Conservation (phyloP, 768 basidiomycete species). For the Pleurotus citrinopileatus region DNA sequence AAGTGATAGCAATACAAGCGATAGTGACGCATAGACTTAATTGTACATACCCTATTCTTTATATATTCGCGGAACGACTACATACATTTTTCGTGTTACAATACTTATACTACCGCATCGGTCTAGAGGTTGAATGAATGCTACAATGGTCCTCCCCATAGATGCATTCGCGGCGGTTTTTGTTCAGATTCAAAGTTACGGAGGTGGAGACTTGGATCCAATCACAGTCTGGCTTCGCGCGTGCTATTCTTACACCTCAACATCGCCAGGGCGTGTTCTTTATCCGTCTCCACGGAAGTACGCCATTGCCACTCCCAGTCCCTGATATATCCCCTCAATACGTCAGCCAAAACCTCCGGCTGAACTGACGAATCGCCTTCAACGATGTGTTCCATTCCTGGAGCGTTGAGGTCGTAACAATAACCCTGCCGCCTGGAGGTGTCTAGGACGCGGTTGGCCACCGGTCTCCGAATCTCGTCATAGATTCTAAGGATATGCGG, state of each 20-base stretch:
- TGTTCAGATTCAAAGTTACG: too few relatives aligned
- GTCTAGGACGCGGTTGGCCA: conserved; percentile 12
- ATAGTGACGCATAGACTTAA: conserved; percentile 41
- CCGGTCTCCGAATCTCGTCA: conserved; percentile 25
- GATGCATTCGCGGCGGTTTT: too few relatives aligned
- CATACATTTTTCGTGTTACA: too few relatives aligned
- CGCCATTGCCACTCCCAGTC: neutral
- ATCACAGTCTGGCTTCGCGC: too few relatives aligned
- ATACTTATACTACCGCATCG: too few relatives aligned
- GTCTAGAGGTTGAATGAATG: too few relatives aligned
- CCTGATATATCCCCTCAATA: neutral
- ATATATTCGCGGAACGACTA: too few relatives aligned
- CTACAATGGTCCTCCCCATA: too few relatives aligned
- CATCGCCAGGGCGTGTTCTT: neutral
- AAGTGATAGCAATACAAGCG: conserved; percentile 82
- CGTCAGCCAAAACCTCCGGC: neutral
- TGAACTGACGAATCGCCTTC: neutral
- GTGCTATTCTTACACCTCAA: too few relatives aligned
- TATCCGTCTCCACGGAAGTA: neutral
- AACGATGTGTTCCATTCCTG: conserved; percentile 13
- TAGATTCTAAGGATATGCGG: conserved; percentile 23
- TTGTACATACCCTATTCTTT: neutral
- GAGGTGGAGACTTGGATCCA: too few relatives aligned
- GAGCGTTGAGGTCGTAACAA: conserved; percentile 10
- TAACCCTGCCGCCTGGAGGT: conserved; percentile 7